phyloP scores from a whole-genome alignment of 2,329 filamentous ascomycete species.

The Ceratocystis harringtonii region DNA sequence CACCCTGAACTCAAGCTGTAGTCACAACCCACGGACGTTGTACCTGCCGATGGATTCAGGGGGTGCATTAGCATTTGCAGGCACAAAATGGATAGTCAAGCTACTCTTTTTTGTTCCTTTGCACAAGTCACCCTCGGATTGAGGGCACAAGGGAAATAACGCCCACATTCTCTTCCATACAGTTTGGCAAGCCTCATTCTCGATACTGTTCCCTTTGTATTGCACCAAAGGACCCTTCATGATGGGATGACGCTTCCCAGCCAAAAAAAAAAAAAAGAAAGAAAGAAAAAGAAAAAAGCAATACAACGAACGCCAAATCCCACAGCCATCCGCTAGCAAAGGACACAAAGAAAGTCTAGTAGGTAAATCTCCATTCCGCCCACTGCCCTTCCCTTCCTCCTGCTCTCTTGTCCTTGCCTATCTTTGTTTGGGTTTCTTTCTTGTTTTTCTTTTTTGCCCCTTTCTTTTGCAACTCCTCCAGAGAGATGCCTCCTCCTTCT shows the following conservation, averaged over 20 bases:
- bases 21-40: neutral
- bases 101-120: too few relatives aligned
- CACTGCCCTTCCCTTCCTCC: neutral
- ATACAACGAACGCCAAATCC: neutral
- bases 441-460: neutral
- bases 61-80: neutral
- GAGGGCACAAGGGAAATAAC: too few relatives aligned
- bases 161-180: too few relatives aligned
- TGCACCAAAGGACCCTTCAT: neutral
- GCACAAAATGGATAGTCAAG: neutral
- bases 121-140: too few relatives aligned
- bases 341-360: too few relatives aligned
- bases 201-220: neutral
- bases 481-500: neutral
- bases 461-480: neutral
- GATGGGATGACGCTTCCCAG: neutral
- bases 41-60: slow-evolving; percentile 5
- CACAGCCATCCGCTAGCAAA: neutral
- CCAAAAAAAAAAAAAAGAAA: neutral
- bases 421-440: neutral
- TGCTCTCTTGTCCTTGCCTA: neutral
- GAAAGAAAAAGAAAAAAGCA: neutral
- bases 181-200: too few relatives aligned
- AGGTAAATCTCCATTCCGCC: neutral
- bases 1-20: neutral